Evolutionary conservation across 2,329 filamentous ascomycete species (phyloP).

Genomic region (Torrubiellomyces zombiae): DNA sequence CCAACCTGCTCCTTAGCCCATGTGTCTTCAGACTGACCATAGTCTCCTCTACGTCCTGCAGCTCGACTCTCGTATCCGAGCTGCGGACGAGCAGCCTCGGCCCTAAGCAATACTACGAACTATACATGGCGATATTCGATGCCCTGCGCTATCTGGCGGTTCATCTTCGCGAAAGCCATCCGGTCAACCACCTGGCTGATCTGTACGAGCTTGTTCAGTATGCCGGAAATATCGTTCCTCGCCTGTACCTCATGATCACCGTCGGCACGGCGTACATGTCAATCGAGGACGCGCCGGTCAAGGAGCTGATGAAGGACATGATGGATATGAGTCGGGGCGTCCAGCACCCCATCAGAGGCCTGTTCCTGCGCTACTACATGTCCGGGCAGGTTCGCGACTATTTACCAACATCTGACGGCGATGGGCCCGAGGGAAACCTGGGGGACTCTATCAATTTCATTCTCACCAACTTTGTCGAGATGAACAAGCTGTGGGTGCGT

Average conservation of each 20-base stretch:
- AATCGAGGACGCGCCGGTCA: constrained; percentile 93
- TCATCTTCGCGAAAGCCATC: constrained; percentile 92
- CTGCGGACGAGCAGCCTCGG: constrained; percentile 90
- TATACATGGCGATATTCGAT: constrained; percentile 99
- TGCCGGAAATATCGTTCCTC: constrained; percentile 92
- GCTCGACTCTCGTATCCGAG: constrained; percentile 96
- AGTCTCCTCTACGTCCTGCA: constrained; percentile 23
- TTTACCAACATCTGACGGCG: constrained; percentile 64
- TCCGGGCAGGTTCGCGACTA: constrained; percentile 86
- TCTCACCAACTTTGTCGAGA: constrained; percentile 96
- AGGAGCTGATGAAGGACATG: constrained; percentile 99
- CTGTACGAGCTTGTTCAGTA: constrained; percentile 96
- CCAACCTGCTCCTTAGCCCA: neutral
- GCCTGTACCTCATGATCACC: constrained; percentile 97
- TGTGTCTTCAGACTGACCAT: constrained; percentile 4
- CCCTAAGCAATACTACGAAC: constrained; percentile 99
- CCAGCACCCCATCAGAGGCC: constrained; percentile 85
- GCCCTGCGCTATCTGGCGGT: constrained; percentile 90
- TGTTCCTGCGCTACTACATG: constrained; percentile 92
- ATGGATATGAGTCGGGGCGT: constrained; percentile 99
- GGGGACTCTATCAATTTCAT: constrained; percentile 98
- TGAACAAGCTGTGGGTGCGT: constrained; percentile 99
- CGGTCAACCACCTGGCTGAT: constrained; percentile 93
- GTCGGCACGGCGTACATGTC: constrained; percentile 99
- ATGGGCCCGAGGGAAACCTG: constrained; percentile 87